Evolutionary conservation across 2,329 filamentous ascomycete species (phyloP).

Genomic region (Fusarium pseudocircinatum): DNA sequence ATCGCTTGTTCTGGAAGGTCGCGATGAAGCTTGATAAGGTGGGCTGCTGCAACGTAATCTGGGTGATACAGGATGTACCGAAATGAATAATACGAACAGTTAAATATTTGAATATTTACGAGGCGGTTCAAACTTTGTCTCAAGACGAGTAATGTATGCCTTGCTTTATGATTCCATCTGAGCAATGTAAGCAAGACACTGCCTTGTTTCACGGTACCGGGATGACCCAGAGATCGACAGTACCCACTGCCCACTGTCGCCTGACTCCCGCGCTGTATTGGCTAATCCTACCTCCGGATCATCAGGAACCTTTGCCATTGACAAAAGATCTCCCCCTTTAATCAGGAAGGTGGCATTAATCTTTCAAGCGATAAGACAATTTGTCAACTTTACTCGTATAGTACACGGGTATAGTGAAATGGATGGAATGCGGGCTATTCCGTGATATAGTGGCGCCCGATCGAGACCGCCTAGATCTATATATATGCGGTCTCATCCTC

Average conservation of each 20-base stretch:
- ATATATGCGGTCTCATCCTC: background rate
- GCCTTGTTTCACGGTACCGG: background rate
- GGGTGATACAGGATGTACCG: fast-evolving
- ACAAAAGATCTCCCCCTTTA: conserved; percentile 3
- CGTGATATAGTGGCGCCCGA: background rate
- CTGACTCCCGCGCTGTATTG: background rate
- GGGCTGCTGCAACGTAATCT: fast-evolving
- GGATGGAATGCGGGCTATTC: background rate
- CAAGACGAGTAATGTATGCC: fast-evolving
- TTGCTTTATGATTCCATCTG: no score
- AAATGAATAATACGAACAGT: no score
- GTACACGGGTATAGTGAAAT: background rate
- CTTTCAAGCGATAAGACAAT: background rate
- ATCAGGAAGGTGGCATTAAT: conserved; percentile 6
- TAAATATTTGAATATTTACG: fast-evolving
- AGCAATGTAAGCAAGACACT: background rate
- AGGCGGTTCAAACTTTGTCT: fast-evolving
- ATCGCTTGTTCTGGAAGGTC: conserved; percentile 5
- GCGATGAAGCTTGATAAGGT: background rate
- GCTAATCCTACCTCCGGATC: background rate
- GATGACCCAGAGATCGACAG: background rate
- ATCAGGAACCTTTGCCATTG: background rate
- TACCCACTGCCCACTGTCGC: background rate
- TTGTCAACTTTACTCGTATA: background rate
- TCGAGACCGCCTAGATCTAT: background rate